A percentile compares a stretch with the other conserved stretches of the same genome.
Conservation (phyloP, 345 rosid genomes). For the Moricandia arvensis region DNA sequence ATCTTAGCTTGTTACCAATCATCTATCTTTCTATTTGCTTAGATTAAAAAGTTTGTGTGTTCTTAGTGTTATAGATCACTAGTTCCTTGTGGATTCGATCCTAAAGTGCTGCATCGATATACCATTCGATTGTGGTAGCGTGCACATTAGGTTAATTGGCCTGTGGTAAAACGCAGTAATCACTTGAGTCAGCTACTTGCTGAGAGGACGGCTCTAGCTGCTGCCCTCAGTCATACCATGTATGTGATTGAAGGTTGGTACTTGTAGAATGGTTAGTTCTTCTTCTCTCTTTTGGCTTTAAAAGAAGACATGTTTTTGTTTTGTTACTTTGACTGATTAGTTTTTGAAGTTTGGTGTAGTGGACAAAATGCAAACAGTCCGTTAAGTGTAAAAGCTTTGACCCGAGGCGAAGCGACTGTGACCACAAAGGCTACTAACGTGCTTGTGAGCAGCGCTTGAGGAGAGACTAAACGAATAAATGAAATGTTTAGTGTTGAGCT, state of each 20-base stretch:
- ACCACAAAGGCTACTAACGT: slow-evolving; percentile 31
- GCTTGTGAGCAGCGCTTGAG: slow-evolving; percentile 32
- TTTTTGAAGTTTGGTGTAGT: not conserved
- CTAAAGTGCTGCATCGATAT: too few species aligned
- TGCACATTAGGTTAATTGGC: too few species aligned
- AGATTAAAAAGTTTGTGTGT: too few species aligned
- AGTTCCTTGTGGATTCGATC: too few species aligned
- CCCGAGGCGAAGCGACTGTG: slow-evolving; percentile 47
- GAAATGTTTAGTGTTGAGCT: not conserved
- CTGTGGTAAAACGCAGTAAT: too few species aligned
- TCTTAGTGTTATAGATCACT: too few species aligned
- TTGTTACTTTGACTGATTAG: slow-evolving; percentile 5
- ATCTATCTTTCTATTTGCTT: too few species aligned
- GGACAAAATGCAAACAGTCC: slow-evolving; percentile 62
- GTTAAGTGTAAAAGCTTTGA: slow-evolving; percentile 49
- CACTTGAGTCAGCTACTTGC: slow-evolving; percentile 87
- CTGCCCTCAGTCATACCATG: slow-evolving; percentile 72
- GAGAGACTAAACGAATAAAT: not conserved
- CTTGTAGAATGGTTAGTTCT: slow-evolving; percentile 65
- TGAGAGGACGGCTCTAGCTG: slow-evolving; percentile 71
- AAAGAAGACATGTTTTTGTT: not conserved
- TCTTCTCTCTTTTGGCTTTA: not conserved
- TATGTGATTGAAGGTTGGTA: slow-evolving; percentile 61
- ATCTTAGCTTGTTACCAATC: too few species aligned
- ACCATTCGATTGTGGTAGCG: too few species aligned